phyloP scores from a whole-genome alignment of 768 basidiomycete species.

The Tricholomella constricta region DNA sequence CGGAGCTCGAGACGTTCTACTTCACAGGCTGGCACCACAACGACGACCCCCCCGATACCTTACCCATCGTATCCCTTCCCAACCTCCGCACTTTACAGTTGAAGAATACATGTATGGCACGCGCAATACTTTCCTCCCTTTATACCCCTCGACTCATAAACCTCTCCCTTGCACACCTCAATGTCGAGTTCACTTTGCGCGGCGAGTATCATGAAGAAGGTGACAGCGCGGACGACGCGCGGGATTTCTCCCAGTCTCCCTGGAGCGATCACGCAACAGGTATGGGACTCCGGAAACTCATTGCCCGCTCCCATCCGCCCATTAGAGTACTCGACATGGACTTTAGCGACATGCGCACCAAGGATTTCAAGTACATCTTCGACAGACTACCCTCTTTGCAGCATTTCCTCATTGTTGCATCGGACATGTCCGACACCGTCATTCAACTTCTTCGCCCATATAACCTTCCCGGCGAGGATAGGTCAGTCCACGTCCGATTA shows the following conservation, averaged over 20 bases:
- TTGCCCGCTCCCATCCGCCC: slow-evolving; percentile 62
- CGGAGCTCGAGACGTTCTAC: slow-evolving; percentile 59
- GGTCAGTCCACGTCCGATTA: slow-evolving; percentile 43
- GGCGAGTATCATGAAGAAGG: slow-evolving; percentile 50
- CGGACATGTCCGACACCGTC: slow-evolving; percentile 80
- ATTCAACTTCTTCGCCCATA: slow-evolving; percentile 57
- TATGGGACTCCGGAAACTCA: slow-evolving; percentile 72
- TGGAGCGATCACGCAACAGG: slow-evolving; percentile 79
- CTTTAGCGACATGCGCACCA: slow-evolving; percentile 81
- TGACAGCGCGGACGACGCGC: slow-evolving; percentile 74
- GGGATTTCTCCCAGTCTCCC: slow-evolving; percentile 75
- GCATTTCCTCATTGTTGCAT: slow-evolving; percentile 74
- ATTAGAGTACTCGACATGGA: slow-evolving; percentile 74
- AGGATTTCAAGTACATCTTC: slow-evolving; percentile 75
- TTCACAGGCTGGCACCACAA: slow-evolving; percentile 57
- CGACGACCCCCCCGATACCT: slow-evolving; percentile 32
- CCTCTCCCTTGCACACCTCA: slow-evolving; percentile 67
- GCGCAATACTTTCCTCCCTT: slow-evolving; percentile 66
- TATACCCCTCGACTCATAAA: slow-evolving; percentile 58
- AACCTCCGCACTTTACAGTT: slow-evolving; percentile 59
- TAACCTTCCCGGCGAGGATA: slow-evolving; percentile 9
- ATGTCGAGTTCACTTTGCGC: slow-evolving; percentile 56
- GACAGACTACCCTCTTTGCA: slow-evolving; percentile 52
- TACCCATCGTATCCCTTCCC: slow-evolving; percentile 54
- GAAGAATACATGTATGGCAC: slow-evolving; percentile 60